phyloP scores from a whole-genome alignment of 2,329 filamentous ascomycete species.

The Rasamsonia emersonii region DNA sequence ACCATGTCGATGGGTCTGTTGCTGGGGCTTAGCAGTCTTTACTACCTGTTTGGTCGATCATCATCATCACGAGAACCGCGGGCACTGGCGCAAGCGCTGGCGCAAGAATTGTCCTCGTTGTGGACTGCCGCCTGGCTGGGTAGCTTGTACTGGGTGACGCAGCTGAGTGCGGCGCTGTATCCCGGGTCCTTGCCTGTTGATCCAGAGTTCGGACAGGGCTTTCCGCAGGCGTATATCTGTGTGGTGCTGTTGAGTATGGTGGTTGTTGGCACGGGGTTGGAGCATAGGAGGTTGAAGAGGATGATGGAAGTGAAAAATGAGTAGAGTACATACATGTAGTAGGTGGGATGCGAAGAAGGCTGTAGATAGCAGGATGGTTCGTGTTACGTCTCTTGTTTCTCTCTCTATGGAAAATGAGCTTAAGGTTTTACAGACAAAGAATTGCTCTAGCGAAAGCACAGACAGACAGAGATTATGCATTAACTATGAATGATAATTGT shows the following conservation, averaged over 20 bases:
- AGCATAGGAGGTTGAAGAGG: constrained; percentile 2
- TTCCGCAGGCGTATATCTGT: constrained; percentile 26
- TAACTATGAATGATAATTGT: too few species aligned
- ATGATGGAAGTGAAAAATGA: not conserved
- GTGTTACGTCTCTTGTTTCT: too few species aligned
- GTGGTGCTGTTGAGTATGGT: constrained; percentile 3
- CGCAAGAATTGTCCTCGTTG: constrained; percentile 8
- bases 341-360: too few species aligned
- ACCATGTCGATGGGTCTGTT: constrained; percentile 41
- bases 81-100: not conserved
- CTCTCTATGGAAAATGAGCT: too few species aligned
- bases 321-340: too few species aligned
- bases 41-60: constrained; percentile 23
- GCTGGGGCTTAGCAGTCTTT: constrained; percentile 31
- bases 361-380: too few species aligned
- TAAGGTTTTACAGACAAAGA: too few species aligned
- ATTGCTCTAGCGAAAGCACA: too few species aligned
- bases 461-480: too few species aligned
- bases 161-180: constrained; percentile 38
- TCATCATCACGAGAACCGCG: too few species aligned
- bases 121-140: constrained; percentile 30
- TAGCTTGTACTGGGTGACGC: constrained; percentile 38
- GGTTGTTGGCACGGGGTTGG: constrained; percentile 3
- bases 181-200: constrained; percentile 37
- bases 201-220: constrained; percentile 37